These are phyloP conservation scores for Yamadazyma laniorum DNA, from an alignment of 805 yeast genomes.

Conservation along the genomic window DNA sequence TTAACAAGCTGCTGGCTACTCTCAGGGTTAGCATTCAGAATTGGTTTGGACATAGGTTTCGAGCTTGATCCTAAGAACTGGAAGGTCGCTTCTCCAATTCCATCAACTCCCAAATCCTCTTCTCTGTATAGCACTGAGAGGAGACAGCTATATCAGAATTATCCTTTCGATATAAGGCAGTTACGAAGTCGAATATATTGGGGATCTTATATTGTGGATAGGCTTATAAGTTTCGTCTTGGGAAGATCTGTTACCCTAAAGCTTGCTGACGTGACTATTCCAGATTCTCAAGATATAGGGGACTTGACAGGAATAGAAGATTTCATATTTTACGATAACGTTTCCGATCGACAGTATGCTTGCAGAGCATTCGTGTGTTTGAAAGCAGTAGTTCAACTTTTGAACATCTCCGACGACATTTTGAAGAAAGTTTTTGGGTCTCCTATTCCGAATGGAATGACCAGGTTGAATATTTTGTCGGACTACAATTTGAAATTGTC, in stretches of 20 bases:
- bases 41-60: constrained; percentile 16
- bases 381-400: constrained; percentile 9
- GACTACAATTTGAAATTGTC: constrained; percentile 8
- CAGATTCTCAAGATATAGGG: constrained; percentile 13
- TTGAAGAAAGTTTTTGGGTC: constrained; percentile 9
- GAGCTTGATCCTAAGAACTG: constrained; percentile 16
- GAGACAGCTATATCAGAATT: constrained; percentile 4
- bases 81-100: constrained; percentile 5
- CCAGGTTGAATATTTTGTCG: constrained; percentile 6
- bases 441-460: background rate
- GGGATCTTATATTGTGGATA: constrained; percentile 15
- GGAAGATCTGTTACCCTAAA: constrained; percentile 13
- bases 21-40: constrained; percentile 16
- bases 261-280: constrained; percentile 11
- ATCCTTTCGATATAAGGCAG: constrained; percentile 10
- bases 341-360: constrained; percentile 9
- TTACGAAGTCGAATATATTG: constrained; percentile 14
- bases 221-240: constrained; percentile 12
- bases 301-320: constrained; percentile 14
- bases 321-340: constrained; percentile 10
- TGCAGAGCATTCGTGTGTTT: constrained; percentile 10
- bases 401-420: constrained; percentile 10
- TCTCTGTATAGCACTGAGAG: background rate
- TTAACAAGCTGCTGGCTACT: constrained; percentile 17
- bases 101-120: background rate